Percentiles rank a stretch among this genome's conserved stretches.
Evolutionary conservation across 768 basidiomycete genomes (phyloP).

Genomic region (Leccinum boreale): DNA sequence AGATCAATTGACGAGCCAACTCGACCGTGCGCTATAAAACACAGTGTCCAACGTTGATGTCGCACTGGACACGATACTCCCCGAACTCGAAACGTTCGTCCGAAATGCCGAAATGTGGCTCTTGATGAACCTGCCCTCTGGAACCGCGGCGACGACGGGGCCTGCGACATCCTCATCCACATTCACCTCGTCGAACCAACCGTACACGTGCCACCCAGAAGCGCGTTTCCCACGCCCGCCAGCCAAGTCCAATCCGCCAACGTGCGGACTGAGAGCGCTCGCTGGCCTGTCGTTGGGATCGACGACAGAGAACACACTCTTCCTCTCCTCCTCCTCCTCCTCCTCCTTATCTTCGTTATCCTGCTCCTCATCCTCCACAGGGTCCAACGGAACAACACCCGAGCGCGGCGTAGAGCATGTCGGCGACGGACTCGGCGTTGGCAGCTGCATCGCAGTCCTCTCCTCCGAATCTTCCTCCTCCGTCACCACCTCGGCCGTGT

Average conservation of each 20-base stretch:
- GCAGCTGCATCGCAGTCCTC: slow-evolving; percentile 13
- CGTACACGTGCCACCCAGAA: slow-evolving; percentile 31
- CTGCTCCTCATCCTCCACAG: neutral
- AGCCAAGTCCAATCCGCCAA: slow-evolving; percentile 29
- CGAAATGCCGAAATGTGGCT: slow-evolving; percentile 14
- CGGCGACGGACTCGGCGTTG: slow-evolving; percentile 30
- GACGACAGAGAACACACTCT: neutral
- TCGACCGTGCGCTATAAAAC: slow-evolving; percentile 32
- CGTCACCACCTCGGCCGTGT: slow-evolving; percentile 1
- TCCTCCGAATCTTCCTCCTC: neutral
- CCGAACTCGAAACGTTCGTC: neutral
- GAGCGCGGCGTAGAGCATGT: slow-evolving; percentile 8
- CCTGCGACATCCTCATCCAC: neutral
- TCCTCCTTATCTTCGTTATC: neutral
- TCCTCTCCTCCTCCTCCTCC: neutral
- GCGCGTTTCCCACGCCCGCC: slow-evolving; percentile 31
- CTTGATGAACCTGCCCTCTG: slow-evolving; percentile 1
- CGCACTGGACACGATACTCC: slow-evolving; percentile 17
- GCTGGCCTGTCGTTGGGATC: slow-evolving; percentile 10
- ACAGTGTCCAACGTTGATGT: slow-evolving; percentile 20
- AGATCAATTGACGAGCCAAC: slow-evolving; percentile 16
- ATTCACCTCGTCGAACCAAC: neutral
- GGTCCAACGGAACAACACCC: slow-evolving; percentile 2
- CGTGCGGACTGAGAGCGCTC: slow-evolving; percentile 24
- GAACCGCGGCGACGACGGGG: too few species aligned